phyloP scores from a whole-genome alignment of 176 grass and related monocot species.

The Musa beccarii region DNA sequence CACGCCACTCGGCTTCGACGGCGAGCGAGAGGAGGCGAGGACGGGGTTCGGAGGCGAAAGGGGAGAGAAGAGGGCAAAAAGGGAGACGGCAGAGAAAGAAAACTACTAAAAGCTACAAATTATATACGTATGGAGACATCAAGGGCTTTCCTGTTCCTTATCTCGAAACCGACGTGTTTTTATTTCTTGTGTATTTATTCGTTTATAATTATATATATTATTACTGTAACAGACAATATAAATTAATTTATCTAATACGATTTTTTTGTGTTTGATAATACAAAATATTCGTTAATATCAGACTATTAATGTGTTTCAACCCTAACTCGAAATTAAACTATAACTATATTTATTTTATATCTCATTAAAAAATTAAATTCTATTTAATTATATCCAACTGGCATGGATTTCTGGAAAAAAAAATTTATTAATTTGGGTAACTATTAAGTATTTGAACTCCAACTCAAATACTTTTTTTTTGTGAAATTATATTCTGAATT shows the following conservation, averaged over 20 bases:
- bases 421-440: too few species aligned
- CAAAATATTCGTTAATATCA: too few species aligned
- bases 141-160: background rate
- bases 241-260: background rate
- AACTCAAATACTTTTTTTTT: too few species aligned
- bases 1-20: background rate
- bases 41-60: background rate
- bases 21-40: background rate
- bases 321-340: too few species aligned
- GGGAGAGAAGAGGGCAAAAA: background rate
- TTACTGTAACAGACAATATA: too few species aligned
- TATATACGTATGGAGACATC: slow-evolving; percentile 2
- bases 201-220: background rate
- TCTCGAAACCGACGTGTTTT: background rate
- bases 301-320: too few species aligned
- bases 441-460: too few species aligned
- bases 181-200: background rate
- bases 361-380: too few species aligned
- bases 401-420: too few species aligned
- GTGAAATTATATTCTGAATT: too few species aligned
- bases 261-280: background rate
- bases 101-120: background rate
- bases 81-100: background rate
- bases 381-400: too few species aligned
- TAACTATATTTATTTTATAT: too few species aligned